Conservation (phyloP, 2,329 filamentous ascomycete species). For the Thielaviopsis punctulata region DNA sequence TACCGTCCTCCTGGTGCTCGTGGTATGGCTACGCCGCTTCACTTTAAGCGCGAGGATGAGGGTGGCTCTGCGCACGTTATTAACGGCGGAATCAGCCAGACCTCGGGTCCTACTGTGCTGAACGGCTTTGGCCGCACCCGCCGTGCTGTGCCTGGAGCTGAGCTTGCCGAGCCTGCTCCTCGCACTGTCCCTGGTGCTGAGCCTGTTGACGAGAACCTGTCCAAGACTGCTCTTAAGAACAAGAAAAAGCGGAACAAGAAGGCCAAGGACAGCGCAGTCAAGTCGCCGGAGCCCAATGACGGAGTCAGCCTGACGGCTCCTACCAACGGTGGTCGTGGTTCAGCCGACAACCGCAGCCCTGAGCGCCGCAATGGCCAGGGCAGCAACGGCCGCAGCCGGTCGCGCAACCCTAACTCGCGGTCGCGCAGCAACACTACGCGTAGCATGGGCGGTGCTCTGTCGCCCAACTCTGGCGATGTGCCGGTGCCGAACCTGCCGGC, state of each 20-base stretch:
- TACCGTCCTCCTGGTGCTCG: conserved; percentile 90
- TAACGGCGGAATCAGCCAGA: conserved; percentile 44
- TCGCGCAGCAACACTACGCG: conserved; percentile 35
- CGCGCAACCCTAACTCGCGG: conserved; percentile 31
- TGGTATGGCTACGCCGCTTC: conserved; percentile 71
- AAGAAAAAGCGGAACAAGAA: conserved; percentile 98
- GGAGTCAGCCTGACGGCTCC: conserved; percentile 31
- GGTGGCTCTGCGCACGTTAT: conserved; percentile 74
- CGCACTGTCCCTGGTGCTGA: conserved; percentile 49
- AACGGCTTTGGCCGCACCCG: conserved; percentile 69
- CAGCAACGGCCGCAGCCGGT: conserved; percentile 31
- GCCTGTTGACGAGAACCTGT: conserved; percentile 54
- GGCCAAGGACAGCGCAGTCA: conserved; percentile 59
- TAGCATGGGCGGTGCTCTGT: conserved; percentile 13
- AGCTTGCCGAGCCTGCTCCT: conserved; percentile 52
- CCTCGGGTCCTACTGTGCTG: conserved; percentile 30
- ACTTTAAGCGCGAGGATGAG: conserved; percentile 96
- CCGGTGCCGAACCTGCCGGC: neutral
- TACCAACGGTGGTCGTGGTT: conserved; percentile 20
- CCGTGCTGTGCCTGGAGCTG: conserved; percentile 74
- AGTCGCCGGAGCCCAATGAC: conserved; percentile 28
- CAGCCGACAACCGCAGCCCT: conserved; percentile 41
- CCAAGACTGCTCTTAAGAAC: conserved; percentile 80
- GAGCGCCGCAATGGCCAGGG: conserved; percentile 39
- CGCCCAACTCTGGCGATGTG: neutral